Conservation (phyloP, 179 eudicot species). For the Heliamphora pulchella region DNA sequence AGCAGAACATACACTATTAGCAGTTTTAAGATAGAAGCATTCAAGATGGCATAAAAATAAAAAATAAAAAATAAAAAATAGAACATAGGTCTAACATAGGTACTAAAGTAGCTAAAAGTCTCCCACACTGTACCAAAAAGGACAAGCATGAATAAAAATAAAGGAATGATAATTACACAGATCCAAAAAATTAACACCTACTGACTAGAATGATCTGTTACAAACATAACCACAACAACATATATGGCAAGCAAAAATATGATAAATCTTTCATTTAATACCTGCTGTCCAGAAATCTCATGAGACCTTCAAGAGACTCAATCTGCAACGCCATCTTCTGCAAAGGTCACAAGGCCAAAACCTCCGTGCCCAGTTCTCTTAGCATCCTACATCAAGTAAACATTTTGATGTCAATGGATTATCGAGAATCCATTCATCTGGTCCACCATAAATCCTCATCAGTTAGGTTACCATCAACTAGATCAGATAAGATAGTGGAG, state of each 20-base stretch:
- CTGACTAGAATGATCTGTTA: no score
- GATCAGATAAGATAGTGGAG: not conserved
- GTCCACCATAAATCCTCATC: constrained; percentile 3
- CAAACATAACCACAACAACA: not conserved
- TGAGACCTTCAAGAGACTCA: constrained; percentile 88
- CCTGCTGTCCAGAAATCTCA: constrained; percentile 97
- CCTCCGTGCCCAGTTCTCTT: constrained; percentile 96
- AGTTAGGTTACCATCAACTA: not conserved
- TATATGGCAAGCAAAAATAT: not conserved
- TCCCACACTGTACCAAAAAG: no score
- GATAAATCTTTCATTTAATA: constrained; percentile 16
- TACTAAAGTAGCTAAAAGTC: not conserved
- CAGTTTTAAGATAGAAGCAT: not conserved
- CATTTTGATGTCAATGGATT: not conserved
- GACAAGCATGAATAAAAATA: no score
- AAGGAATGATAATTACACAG: no score
- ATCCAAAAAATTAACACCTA: not conserved
- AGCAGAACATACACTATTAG: not conserved
- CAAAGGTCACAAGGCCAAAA: constrained; percentile 96
- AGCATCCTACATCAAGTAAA: constrained; percentile 56
- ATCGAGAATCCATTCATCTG: not conserved
- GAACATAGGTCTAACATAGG: not conserved
- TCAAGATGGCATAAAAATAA: not conserved
- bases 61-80: not conserved
- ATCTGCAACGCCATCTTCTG: constrained; percentile 94